Evolutionary conservation across 2,329 filamentous ascomycete species (phyloP).

Genomic region (Paraphaeosphaeria sporulosa): DNA sequence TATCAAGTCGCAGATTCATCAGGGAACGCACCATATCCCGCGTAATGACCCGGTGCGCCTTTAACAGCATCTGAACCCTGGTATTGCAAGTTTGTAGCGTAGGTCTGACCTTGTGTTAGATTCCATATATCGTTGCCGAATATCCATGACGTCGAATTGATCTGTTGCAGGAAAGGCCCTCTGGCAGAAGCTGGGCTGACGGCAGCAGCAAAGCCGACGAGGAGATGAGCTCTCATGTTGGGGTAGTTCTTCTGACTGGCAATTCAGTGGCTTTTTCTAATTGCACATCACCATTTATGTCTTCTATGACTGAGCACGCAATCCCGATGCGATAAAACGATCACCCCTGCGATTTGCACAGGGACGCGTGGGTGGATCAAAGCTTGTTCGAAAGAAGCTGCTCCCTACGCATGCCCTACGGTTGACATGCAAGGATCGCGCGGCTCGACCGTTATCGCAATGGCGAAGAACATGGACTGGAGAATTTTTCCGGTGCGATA

Average conservation of each 20-base stretch:
- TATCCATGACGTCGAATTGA: constrained; percentile 28
- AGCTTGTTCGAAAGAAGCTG: constrained; percentile 6
- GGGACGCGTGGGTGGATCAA: not conserved
- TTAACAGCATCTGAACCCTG: constrained; percentile 45
- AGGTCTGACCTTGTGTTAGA: constrained; percentile 38
- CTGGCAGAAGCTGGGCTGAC: constrained; percentile 7
- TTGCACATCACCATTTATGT: not conserved
- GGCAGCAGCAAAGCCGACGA: constrained; percentile 10
- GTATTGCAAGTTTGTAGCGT: constrained; percentile 46
- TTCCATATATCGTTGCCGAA: constrained; percentile 48
- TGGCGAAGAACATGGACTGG: not conserved
- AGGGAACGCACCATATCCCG: constrained; percentile 41
- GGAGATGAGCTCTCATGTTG: constrained; percentile 11
- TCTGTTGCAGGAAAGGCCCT: constrained; percentile 30
- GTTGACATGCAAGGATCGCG: not conserved
- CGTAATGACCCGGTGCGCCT: constrained; percentile 47
- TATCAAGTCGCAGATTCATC: not conserved
- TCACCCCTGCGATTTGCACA: not conserved
- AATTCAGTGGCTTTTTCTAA: not conserved
- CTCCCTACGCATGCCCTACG: not conserved
- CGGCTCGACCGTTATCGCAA: not conserved
- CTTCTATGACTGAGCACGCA: not conserved
- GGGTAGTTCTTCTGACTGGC: not conserved
- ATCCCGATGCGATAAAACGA: not conserved
- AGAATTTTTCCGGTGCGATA: not conserved